Percentiles rank a stretch among this genome's conserved stretches.
phyloP scores from a whole-genome alignment of 2,329 filamentous ascomycete genomes.

The Arthrobotrys musiformis region DNA sequence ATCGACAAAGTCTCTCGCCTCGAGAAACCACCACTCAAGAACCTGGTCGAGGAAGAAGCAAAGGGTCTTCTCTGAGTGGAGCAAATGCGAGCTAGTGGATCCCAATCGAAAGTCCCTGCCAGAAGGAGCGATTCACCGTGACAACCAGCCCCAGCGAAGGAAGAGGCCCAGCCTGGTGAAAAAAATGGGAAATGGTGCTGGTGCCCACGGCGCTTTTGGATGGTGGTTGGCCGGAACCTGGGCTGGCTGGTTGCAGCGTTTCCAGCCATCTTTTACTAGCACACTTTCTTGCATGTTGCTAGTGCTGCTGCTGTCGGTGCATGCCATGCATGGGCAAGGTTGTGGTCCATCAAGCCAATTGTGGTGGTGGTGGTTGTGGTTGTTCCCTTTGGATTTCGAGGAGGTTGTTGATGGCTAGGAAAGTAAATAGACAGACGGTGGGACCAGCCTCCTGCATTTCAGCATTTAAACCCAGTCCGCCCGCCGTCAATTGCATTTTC shows the following conservation, averaged over 20 bases:
- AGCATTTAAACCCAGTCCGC: conserved; percentile 55
- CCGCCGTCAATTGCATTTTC: conserved; percentile 27
- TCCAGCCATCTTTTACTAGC: conserved; percentile 42
- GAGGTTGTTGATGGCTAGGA: conserved; percentile 21
- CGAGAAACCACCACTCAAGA: conserved; percentile 43
- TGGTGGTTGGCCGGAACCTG: conserved; percentile 29
- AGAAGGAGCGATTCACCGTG: conserved; percentile 55
- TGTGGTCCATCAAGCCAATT: too few relatives aligned
- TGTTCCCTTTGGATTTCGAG: background rate
- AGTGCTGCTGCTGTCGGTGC: conserved; percentile 7
- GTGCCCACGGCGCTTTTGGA: conserved; percentile 19
- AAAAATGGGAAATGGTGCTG: conserved; percentile 30
- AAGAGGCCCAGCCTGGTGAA: conserved; percentile 44
- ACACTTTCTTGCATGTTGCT: background rate
- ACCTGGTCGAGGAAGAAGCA: conserved; percentile 50
- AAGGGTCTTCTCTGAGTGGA: conserved; percentile 26
- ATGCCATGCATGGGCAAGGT: conserved; percentile 3
- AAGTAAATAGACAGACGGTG: background rate
- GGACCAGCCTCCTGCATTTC: conserved; percentile 54
- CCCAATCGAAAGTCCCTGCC: conserved; percentile 51
- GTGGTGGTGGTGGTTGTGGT: background rate
- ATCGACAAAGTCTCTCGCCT: conserved; percentile 52
- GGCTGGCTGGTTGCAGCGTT: conserved; percentile 13
- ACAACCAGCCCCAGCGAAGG: conserved; percentile 52
- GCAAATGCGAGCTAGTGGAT: conserved; percentile 47